Evolutionary conservation across 371 early-diverging fungal species (phyloP).

Genomic region (Haplosporangium sp.): DNA sequence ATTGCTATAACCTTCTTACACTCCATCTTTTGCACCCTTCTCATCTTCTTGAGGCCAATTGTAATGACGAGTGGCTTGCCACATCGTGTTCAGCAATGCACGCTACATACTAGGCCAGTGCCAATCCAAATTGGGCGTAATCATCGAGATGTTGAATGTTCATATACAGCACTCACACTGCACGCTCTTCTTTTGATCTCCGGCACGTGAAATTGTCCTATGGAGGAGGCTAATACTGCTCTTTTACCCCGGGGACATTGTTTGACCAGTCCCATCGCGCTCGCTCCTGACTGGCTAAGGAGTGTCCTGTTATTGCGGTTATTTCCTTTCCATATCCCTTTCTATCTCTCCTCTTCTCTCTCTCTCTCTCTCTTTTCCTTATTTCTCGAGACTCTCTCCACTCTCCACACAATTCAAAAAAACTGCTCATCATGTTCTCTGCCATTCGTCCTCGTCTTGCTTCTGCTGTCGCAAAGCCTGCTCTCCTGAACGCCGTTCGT

Average conservation of each 20-base stretch:
- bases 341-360: conserved; percentile 1
- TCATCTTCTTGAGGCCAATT: too few species aligned
- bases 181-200: background rate
- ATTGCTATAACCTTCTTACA: too few species aligned
- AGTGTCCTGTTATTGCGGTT: background rate
- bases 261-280: conserved; percentile 11
- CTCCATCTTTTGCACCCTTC: too few species aligned
- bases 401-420: too few species aligned
- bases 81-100: too few species aligned
- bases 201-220: too few species aligned
- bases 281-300: conserved; percentile 30
- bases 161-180: too few species aligned
- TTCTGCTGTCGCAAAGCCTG: conserved; percentile 45
- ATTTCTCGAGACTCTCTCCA: background rate
- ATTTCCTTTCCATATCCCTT: conserved; percentile 3
- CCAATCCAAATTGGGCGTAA: too few species aligned
- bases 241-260: background rate
- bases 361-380: conserved; percentile 14
- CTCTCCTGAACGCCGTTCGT: conserved; percentile 44
- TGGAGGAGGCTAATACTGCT: too few species aligned
- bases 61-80: too few species aligned
- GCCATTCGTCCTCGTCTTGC: conserved; percentile 52
- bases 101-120: too few species aligned
- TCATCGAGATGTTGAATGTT: too few species aligned
- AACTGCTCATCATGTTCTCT: conserved; percentile 30